Evolutionary conservation across 148 eudicot species (phyloP).

Genomic region (Rhododendron ferrugineum): DNA sequence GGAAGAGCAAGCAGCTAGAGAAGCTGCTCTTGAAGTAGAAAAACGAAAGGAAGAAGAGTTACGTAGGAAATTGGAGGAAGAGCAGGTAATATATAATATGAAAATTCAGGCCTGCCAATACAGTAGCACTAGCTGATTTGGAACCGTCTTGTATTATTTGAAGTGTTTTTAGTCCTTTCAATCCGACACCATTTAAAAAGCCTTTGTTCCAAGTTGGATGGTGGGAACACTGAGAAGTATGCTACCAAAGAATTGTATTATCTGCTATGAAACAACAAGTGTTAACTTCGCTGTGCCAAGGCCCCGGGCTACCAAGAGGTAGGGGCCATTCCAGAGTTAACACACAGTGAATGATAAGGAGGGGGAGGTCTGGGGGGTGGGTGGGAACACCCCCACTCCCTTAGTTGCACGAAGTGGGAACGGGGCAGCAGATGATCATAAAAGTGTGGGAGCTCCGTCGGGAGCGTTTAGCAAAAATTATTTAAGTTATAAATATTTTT

Average conservation of each 20-base stretch:
- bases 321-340: no score
- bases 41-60: conserved; percentile 63
- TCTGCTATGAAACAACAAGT: not conserved
- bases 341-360: no score
- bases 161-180: not conserved
- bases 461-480: no score
- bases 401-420: no score
- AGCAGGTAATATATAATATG: conserved; percentile 46
- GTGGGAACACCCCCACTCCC: no score
- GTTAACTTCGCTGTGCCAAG: no score
- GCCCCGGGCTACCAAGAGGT: no score
- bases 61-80: conserved; percentile 52
- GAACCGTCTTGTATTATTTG: not conserved
- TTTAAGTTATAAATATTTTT: no score
- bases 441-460: no score
- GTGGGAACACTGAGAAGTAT: not conserved
- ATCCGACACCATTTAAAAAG: not conserved
- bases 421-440: no score
- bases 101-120: not conserved
- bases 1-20: conserved; percentile 50
- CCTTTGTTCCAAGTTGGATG: not conserved
- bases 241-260: not conserved
- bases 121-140: not conserved
- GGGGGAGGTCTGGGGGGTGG: no score
- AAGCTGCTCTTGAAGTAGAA: conserved; percentile 71